Conservation (phyloP, 257 asterid genomes). For the Solanum megistacrolobum region DNA sequence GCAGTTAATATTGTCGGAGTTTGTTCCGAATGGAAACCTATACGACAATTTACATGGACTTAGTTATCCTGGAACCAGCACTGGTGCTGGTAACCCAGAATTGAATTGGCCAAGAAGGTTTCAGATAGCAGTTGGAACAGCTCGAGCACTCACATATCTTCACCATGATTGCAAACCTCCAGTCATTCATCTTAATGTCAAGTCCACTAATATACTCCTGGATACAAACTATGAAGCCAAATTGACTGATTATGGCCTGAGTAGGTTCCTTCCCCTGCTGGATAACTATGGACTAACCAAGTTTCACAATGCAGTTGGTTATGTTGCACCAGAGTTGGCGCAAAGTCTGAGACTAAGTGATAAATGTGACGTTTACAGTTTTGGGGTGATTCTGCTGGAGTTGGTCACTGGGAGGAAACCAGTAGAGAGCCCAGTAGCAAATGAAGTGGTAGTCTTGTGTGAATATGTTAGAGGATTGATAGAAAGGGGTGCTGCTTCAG, state of each 20-base stretch:
- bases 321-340: slow-evolving; percentile 88
- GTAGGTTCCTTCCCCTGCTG: slow-evolving; percentile 52
- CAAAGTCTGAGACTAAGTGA: slow-evolving; percentile 57
- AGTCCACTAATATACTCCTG: slow-evolving; percentile 70
- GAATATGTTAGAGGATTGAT: slow-evolving; percentile 61
- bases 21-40: slow-evolving; percentile 58
- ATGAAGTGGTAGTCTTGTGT: slow-evolving; percentile 68
- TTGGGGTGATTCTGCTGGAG: slow-evolving; percentile 70
- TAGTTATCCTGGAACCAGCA: slow-evolving; percentile 60
- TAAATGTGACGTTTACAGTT: slow-evolving; percentile 78
- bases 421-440: slow-evolving; percentile 49
- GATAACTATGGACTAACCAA: slow-evolving; percentile 46
- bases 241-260: slow-evolving; percentile 71
- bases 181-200: slow-evolving; percentile 70
- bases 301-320: slow-evolving; percentile 78
- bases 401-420: slow-evolving; percentile 85
- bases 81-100: slow-evolving; percentile 52
- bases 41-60: slow-evolving; percentile 66
- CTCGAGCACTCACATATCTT: slow-evolving; percentile 68
- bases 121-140: slow-evolving; percentile 66
- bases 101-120: slow-evolving; percentile 74
- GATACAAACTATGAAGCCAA: slow-evolving; percentile 43
- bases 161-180: slow-evolving; percentile 95
- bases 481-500: slow-evolving; percentile 53
- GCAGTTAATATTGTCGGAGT: slow-evolving; percentile 67